Evolutionary conservation across 1,284 basidiomycete species (phyloP).

Genomic region (Stygiomarasmius scandens): DNA sequence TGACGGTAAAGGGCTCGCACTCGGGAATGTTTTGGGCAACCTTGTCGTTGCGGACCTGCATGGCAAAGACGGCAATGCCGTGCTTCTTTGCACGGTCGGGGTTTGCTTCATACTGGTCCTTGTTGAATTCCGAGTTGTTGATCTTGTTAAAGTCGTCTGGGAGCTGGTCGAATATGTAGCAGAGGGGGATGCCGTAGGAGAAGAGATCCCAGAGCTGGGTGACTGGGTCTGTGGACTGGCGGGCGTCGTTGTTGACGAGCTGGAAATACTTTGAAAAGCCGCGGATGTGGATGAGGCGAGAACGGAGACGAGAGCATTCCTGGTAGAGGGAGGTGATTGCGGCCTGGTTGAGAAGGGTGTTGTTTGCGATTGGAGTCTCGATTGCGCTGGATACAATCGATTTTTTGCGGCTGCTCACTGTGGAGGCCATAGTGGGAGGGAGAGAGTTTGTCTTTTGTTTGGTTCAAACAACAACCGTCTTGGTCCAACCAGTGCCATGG

Average conservation of each 20-base stretch:
- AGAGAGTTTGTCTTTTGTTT: constrained; percentile 15
- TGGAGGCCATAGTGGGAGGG: constrained; percentile 58
- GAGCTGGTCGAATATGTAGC: constrained; percentile 93
- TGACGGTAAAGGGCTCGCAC: constrained; percentile 81
- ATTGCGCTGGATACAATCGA: constrained; percentile 71
- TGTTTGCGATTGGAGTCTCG: constrained; percentile 73
- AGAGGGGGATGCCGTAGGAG: constrained; percentile 90
- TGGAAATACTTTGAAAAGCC: constrained; percentile 73
- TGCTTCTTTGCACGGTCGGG: constrained; percentile 81
- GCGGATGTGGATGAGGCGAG: constrained; percentile 74
- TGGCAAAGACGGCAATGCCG: constrained; percentile 78
- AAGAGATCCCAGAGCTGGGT: constrained; percentile 94
- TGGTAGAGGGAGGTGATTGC: constrained; percentile 86
- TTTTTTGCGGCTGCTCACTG: constrained; percentile 85
- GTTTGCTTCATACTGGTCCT: constrained; percentile 63
- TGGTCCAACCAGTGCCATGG: too few species aligned
- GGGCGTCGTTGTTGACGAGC: constrained; percentile 58
- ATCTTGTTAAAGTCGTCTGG: constrained; percentile 66
- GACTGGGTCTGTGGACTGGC: constrained; percentile 84
- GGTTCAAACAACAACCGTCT: too few species aligned
- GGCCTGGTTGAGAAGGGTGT: constrained; percentile 84
- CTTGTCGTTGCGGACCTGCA: constrained; percentile 63
- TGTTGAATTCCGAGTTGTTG: constrained; percentile 66
- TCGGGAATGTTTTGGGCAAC: constrained; percentile 51
- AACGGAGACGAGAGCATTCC: constrained; percentile 78